Base-by-base conservation (phyloP, 805 yeast genomes). In the Brettanomyces bruxellensis region DNA sequence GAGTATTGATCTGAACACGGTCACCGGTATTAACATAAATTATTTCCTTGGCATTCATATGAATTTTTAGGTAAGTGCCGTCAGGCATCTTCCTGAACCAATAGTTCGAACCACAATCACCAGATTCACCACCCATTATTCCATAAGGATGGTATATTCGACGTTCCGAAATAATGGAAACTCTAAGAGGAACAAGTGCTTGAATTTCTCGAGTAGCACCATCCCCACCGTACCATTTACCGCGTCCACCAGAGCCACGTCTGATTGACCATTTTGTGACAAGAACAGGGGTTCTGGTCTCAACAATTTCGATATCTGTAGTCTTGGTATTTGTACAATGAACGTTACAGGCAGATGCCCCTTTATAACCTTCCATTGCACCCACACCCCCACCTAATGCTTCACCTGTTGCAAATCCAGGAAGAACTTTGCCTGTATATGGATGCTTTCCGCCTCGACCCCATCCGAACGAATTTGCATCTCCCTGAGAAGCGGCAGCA, bases 41-140 rank as follows among this genome's bases (percentile, higher is more conserved):
- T 63, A 55, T 61, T 60, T 39, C 83, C 82, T 49, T 71, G 63
- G 34, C 62, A 56, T 24, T 80, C 82, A 47, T 68, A 69, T 14
- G 53, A 42, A n/a, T 44, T 40, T 38, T 47, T 44, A 49, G 67
- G 67, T 50, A 68, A 71, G 45, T 68, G 65, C 43, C 69, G 71
- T 55, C 52, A 18, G 52, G 47, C 7, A 65, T 46, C n/a, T 51
- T 32, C 18, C 38, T 5, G 52, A 55, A 49, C 38, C 38, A 35
- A 79, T 43, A 76, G 69, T 8, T 70, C 69, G 34, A 58, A 51
- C 49, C 78, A 62, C 87, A 67, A 63, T 4, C 70, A 55, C 56
- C 66, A 74, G 38, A 79, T 48, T 72, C 71, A 32, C 98, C 99
- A 1, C 96, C 97, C 23, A 75, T 79, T 52, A 75, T 68, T 11